Base-by-base conservation (phyloP, 805 yeast genomes). In the Naumovozyma dairenensis region DNA sequence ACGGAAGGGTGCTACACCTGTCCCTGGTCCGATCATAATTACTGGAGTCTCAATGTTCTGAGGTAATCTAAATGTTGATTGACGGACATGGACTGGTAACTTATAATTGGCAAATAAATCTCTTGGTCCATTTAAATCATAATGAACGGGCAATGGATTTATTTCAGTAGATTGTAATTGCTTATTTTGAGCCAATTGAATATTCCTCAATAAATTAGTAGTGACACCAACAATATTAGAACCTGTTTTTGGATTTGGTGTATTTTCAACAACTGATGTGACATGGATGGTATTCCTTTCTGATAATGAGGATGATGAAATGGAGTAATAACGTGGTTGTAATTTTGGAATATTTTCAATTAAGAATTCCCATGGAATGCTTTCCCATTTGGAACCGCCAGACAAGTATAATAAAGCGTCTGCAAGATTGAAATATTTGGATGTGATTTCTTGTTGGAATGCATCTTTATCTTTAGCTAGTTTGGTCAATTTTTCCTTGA, bases 1-100 rank as follows among this genome's bases (percentile, higher is more conserved):
- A 65, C 98, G 78, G 67, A 92, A 84, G 41, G 98, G 98, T 7
- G 98, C 97, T 32, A 89, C 89, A 59, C 98, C 98, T 3, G 98
- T 92, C 44, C 98, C 98, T 29, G 98, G 97, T 19, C 98, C 98
- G 51, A 89, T 71, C 80, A 87, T 74, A 49, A 89, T 85, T 16
- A 89, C 70, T 13, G 97, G 96, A 21, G 78, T 74, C 3, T 72
- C 60, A 21, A 93, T 80, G 53, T 84, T 83, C 6, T 86, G 69
- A 15, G 98, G 98, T 43, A 92, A 69, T 66, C 86, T 87, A 69
- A 89, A 92, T 37, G 89, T 81, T 5, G 97, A 87, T 61, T 92
- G 85, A 62, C 97, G 83, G 30, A 92, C 80, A 56, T 87, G 96
- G 27, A 92, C 79, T 4, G 96, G 96, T 34, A 86, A 66, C 51